Evolutionary conservation across 345 rosid species (phyloP).

Genomic region (Carallia brachiata): DNA sequence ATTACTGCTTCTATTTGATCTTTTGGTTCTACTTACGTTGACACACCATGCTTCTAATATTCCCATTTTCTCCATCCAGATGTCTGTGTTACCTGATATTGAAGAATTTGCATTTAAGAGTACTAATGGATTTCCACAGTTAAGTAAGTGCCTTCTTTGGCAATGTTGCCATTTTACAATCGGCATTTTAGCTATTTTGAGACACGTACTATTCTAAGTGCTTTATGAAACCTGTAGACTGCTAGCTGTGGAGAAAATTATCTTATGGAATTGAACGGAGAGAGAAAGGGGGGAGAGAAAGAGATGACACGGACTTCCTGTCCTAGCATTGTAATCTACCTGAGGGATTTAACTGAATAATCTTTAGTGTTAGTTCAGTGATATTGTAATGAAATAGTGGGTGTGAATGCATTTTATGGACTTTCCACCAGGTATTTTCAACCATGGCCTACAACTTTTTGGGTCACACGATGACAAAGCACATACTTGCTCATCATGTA

Average conservation of each 20-base stretch:
- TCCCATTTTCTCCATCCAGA: conserved; percentile 29
- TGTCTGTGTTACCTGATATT: conserved; percentile 51
- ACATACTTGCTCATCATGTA: not conserved
- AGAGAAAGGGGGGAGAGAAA: not conserved
- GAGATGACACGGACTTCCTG: not conserved
- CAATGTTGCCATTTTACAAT: not conserved
- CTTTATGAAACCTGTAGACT: not conserved
- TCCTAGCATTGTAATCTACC: no score
- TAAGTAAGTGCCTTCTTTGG: conserved; percentile 32
- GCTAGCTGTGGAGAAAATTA: not conserved
- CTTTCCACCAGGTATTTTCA: no score
- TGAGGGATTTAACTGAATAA: no score
- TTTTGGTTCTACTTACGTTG: no score
- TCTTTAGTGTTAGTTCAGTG: no score
- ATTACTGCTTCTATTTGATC: no score
- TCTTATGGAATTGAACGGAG: not conserved
- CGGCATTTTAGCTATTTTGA: not conserved
- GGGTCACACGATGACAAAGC: no score
- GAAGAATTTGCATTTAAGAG: conserved; percentile 66
- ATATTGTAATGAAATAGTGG: no score
- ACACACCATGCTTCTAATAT: not conserved
- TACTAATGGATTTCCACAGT: conserved; percentile 31
- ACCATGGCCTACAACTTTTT: no score
- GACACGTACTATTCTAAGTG: not conserved
- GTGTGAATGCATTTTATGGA: no score